Conservation (phyloP, 1,284 basidiomycete genomes). For the Marasmius sp. region DNA sequence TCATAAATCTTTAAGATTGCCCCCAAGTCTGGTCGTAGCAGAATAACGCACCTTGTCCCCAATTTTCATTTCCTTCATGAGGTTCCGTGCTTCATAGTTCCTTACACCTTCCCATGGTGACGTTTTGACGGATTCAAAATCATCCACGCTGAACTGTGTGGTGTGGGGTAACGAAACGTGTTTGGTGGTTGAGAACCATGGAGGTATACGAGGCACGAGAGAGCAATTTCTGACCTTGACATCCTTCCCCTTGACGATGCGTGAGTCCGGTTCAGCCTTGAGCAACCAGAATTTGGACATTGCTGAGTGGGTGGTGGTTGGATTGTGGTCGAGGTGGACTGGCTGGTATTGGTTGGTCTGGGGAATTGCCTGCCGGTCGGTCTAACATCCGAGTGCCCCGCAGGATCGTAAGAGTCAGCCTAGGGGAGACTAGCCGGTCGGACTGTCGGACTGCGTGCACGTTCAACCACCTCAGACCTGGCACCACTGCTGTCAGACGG, state of each 20-base stretch:
- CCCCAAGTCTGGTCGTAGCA: neutral
- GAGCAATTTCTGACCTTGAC: constrained; percentile 63
- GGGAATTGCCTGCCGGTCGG: too few relatives aligned
- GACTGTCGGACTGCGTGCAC: too few relatives aligned
- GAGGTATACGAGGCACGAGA: constrained; percentile 1
- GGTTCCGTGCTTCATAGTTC: constrained; percentile 88
- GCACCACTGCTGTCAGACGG: too few relatives aligned
- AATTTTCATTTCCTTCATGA: constrained; percentile 89
- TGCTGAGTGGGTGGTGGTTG: neutral
- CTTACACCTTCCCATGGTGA: constrained; percentile 93
- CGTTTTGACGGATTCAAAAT: constrained; percentile 74
- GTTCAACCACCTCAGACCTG: too few relatives aligned
- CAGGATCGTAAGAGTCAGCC: too few relatives aligned
- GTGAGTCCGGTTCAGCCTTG: constrained; percentile 89
- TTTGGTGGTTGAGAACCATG: constrained; percentile 1
- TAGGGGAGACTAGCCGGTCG: too few relatives aligned
- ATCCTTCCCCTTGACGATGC: constrained; percentile 87
- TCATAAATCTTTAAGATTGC: neutral
- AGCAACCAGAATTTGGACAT: constrained; percentile 69
- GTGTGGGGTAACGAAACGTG: too few relatives aligned
- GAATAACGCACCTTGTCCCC: constrained; percentile 69
- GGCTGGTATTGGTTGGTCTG: neutral
- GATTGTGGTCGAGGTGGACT: neutral
- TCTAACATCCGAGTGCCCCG: too few relatives aligned
- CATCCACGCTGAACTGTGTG: constrained; percentile 85